phyloP scores from a whole-genome alignment of 495 filamentous ascomycete species.

The Hypomontagnella monticulosa region DNA sequence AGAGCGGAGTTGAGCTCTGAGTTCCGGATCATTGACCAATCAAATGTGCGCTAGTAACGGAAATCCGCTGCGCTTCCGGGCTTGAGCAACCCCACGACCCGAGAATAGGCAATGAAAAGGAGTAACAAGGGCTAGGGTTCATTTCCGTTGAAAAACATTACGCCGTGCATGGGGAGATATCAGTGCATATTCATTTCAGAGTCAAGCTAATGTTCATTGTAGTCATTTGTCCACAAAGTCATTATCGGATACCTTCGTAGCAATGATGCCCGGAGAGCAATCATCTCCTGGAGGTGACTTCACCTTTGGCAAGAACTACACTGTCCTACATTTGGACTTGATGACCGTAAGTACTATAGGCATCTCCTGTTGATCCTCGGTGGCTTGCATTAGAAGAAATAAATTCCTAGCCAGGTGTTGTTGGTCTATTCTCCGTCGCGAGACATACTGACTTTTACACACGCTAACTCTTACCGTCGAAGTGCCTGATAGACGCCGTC shows the following conservation, averaged over 20 bases:
- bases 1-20: slow-evolving; percentile 18
- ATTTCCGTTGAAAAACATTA: neutral
- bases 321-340: slow-evolving; percentile 58
- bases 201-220: no score
- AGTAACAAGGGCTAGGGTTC: neutral
- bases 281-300: neutral
- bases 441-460: no score
- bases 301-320: slow-evolving; percentile 51
- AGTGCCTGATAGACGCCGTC: slow-evolving; percentile 44
- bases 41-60: neutral
- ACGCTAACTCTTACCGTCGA: no score
- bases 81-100: slow-evolving; percentile 10
- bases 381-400: no score
- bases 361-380: no score
- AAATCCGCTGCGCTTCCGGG: neutral
- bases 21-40: neutral
- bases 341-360: slow-evolving; percentile 40
- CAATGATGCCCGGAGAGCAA: neutral
- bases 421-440: no score
- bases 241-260: neutral
- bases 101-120: neutral
- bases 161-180: no score
- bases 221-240: no score
- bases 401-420: no score
- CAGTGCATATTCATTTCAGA: no score